Percentiles rank a stretch among this genome's conserved stretches.
Evolutionary conservation across 108 stramenopile species (phyloP).

Genomic region (Licmophora abbreviata): DNA sequence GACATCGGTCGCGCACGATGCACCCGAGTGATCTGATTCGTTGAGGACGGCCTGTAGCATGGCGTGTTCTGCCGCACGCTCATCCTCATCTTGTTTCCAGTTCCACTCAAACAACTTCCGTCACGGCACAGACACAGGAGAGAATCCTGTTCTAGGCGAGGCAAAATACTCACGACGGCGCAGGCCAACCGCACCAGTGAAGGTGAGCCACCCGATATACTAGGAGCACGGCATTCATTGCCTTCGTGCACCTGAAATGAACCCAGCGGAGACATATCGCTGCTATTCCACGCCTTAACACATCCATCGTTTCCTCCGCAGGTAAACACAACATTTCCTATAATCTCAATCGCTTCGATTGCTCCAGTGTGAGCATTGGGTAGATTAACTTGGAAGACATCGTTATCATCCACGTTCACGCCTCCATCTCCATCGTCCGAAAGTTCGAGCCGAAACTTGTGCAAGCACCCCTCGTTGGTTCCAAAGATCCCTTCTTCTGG

Average conservation of each 20-base stretch:
- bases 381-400: too few species aligned
- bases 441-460: too few species aligned
- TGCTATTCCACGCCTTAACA: background rate
- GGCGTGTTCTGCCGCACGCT: too few species aligned
- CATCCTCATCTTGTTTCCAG: too few species aligned
- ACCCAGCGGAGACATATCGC: background rate
- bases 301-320: conserved; percentile 2
- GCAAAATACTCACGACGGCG: background rate
- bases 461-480: too few species aligned
- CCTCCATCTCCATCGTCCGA: too few species aligned
- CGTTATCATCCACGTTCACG: too few species aligned
- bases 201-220: background rate
- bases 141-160: background rate
- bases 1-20: too few species aligned
- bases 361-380: background rate
- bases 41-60: too few species aligned
- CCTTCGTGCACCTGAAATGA: background rate
- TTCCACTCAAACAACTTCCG: too few species aligned
- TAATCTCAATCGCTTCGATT: background rate
- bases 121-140: background rate
- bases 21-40: too few species aligned
- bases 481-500: too few species aligned
- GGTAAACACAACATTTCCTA: background rate
- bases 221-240: background rate
- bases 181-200: background rate